Evolutionary conservation across 805 yeast genomes (phyloP).

Genomic region (Ogataea sp.): DNA sequence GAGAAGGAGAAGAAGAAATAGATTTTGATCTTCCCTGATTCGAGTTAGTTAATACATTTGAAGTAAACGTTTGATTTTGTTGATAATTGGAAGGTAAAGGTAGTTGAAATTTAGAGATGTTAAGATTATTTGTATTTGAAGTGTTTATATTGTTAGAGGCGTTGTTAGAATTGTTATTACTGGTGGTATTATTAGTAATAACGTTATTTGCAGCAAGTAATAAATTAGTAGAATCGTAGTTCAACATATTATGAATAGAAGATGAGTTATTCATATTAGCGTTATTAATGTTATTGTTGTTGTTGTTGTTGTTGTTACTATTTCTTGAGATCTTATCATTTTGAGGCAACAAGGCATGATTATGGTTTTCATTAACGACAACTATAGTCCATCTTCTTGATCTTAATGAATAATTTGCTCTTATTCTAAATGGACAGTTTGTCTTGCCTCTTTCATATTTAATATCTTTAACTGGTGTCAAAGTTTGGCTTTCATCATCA

Average conservation of each 20-base stretch:
- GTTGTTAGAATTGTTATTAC: constrained; percentile 6
- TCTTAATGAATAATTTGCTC: constrained; percentile 53
- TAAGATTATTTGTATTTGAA: neutral
- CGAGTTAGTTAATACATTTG: neutral
- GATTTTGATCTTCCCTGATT: neutral
- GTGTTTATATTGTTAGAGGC: constrained; percentile 6
- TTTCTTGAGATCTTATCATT: too few relatives aligned
- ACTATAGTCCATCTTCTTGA: constrained; percentile 51
- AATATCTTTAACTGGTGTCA: too few relatives aligned
- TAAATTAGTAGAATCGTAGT: constrained; percentile 16
- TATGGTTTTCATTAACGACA: constrained; percentile 51
- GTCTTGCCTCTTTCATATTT: constrained; percentile 15
- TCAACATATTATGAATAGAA: constrained; percentile 5
- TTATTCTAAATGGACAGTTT: constrained; percentile 52
- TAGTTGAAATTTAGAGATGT: constrained; percentile 13
- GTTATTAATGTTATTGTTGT: constrained; percentile 1
- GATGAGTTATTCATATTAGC: constrained; percentile 1
- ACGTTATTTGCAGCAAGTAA: constrained; percentile 17
- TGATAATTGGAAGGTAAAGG: constrained; percentile 15
- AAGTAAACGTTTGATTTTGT: constrained; percentile 1
- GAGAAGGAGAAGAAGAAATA: neutral
- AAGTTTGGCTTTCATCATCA: too few relatives aligned
- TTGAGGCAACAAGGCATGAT: constrained; percentile 36
- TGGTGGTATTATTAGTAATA: constrained; percentile 5
- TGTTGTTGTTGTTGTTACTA: constrained; percentile 3